phyloP scores from a whole-genome alignment of 108 stramenopile genomes.

The Nitzschia sp. region DNA sequence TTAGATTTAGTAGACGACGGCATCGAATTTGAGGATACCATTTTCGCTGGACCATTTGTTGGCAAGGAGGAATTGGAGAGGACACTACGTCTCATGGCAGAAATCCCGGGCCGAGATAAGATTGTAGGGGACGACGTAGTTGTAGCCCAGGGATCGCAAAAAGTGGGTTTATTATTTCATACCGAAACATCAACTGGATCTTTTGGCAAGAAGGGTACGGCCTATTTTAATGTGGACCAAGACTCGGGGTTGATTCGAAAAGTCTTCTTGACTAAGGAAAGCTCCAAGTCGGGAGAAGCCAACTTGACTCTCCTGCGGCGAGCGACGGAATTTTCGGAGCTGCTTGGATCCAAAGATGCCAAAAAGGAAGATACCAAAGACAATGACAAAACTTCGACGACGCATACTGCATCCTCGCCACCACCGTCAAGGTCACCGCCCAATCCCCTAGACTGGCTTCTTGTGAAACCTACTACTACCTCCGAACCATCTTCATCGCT shows the following conservation, averaged over 20 bases:
- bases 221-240: slow-evolving; percentile 26
- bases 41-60: slow-evolving; percentile 6
- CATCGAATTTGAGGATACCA: slow-evolving; percentile 23
- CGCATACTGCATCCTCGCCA: not conserved
- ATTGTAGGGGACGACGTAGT: slow-evolving; percentile 24
- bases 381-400: not conserved
- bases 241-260: slow-evolving; percentile 18
- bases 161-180: slow-evolving; percentile 29
- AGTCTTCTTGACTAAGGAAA: slow-evolving; percentile 27
- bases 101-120: not conserved
- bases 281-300: slow-evolving; percentile 30
- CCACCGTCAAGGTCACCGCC: no score
- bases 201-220: slow-evolving; percentile 16
- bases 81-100: slow-evolving; percentile 10
- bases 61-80: slow-evolving; percentile 18
- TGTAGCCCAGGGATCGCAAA: slow-evolving; percentile 3
- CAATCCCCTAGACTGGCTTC: slow-evolving; percentile 3
- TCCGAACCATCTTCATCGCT: not conserved
- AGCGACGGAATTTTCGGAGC: slow-evolving; percentile 24
- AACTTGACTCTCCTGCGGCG: slow-evolving; percentile 27
- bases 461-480: no score
- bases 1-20: slow-evolving; percentile 12
- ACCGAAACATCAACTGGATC: not conserved
- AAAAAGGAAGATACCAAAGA: not conserved
- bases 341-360: not conserved